Percentiles rank a stretch among this genome's conserved stretches.
Evolutionary conservation across 768 basidiomycete genomes (phyloP).

Genomic region (Termitomyces titanicus): DNA sequence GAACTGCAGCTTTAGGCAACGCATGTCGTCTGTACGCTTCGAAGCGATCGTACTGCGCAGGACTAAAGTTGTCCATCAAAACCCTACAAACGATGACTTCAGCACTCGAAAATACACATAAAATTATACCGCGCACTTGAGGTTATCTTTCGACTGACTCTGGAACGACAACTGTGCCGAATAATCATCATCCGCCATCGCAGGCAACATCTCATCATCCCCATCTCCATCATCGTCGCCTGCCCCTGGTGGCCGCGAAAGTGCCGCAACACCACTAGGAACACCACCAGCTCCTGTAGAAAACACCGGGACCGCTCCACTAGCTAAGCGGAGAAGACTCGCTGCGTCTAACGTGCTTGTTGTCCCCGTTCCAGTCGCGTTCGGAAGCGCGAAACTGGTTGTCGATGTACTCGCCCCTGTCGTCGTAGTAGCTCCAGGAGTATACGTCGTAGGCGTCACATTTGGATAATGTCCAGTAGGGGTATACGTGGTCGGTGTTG

Average conservation of each 20-base stretch:
- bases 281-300: constrained; percentile 15
- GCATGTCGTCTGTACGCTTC: constrained; percentile 86
- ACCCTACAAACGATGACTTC: constrained; percentile 44
- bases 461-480: constrained; percentile 6
- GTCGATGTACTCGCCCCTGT: constrained; percentile 2
- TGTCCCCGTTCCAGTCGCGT: neutral
- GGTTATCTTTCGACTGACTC: constrained; percentile 84
- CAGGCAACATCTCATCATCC: constrained; percentile 76
- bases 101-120: neutral
- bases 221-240: constrained; percentile 64
- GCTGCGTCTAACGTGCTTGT: constrained; percentile 16
- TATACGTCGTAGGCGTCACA: constrained; percentile 3
- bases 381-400: constrained; percentile 8
- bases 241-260: constrained; percentile 13
- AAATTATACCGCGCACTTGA: constrained; percentile 49
- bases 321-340: constrained; percentile 18
- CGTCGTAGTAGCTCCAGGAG: neutral
- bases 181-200: constrained; percentile 89
- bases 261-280: constrained; percentile 5
- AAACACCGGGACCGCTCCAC: constrained; percentile 9
- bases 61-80: constrained; percentile 84
- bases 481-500: constrained; percentile 1
- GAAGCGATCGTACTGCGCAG: constrained; percentile 83
- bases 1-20: constrained; percentile 76
- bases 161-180: constrained; percentile 81